Base-by-base conservation (phyloP, 148 eudicot genomes). In the Rheum nobile region DNA sequence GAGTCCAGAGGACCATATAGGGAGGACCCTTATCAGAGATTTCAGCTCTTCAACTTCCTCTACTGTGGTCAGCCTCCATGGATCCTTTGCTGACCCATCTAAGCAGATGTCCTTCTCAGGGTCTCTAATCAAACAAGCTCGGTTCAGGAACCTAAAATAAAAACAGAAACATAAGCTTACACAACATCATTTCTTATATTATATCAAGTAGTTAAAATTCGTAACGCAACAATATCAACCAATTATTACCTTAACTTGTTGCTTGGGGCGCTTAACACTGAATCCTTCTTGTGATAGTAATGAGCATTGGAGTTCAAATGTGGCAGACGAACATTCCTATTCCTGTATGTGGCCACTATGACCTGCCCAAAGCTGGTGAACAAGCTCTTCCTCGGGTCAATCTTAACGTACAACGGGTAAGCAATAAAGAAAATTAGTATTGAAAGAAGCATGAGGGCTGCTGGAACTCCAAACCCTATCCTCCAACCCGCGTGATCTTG, bases 401-500 rank as follows among this genome's bases (percentile, higher is more conserved):
- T 71, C 63, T 77, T 90, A 72, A 92, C 77, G 74, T 92, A 92
- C n/a, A 79, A 71, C 0, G 85, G 79, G 57, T 87, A 84, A 52
- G 93, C 96, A 8, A 86, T 21, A 38, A 90, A 79, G 82, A 92
- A 90, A 1, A 77, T 50, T 1, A 87, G 21, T 48, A 80, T 83
- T 0, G 93, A 87, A 13, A 83, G 2, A 57, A 90, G 63, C 98
- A 90, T 90, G 34, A 92, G 88, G 16, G 85, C 75, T 16, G 80
- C 87, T 2, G 98, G 96, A 39, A 90, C 83, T 26, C 98, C 98
- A 76, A 90, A 92, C 2, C 98, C 96, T 8, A 85, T 73, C 74
- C 82, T 87, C 93, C 93, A 92, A 28, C 96, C 98, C 1, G 74
- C 39, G 72, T 86, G 90, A 47, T 86, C 98, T 87, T 92, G 98